Percentiles rank a stretch among this genome's conserved stretches.
Conservation (phyloP, 768 basidiomycete species). For the Tephrocybe rancida region DNA sequence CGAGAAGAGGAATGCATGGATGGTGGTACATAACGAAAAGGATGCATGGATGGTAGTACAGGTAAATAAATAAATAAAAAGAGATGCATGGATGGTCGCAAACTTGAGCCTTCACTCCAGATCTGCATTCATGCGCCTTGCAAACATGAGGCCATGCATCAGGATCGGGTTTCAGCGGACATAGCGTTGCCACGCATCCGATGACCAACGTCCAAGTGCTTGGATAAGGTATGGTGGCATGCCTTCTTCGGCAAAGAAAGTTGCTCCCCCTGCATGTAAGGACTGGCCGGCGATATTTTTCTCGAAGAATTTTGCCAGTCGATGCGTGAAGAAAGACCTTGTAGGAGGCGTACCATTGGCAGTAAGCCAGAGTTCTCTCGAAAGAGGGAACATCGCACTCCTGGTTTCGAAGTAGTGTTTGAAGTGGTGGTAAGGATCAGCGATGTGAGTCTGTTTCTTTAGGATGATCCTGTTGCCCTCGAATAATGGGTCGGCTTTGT, state of each 20-base stretch:
- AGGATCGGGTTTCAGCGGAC: conserved; percentile 24
- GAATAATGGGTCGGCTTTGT: conserved; percentile 24
- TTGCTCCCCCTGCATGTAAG: conserved; percentile 38
- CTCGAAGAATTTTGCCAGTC: conserved; percentile 9
- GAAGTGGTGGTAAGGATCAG: conserved; percentile 3
- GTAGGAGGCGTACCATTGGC: conserved; percentile 12
- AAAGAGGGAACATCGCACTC: conserved; percentile 1
- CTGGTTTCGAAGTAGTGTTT: background rate
- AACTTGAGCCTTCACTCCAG: background rate
- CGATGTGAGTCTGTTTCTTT: background rate
- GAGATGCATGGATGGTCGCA: too few species aligned
- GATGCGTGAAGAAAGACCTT: conserved; percentile 17
- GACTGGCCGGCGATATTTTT: conserved; percentile 35
- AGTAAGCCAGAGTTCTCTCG: conserved; percentile 16
- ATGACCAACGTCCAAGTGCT: conserved; percentile 35
- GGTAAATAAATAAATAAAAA: too few species aligned
- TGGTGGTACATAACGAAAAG: too few species aligned
- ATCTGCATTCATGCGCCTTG: background rate
- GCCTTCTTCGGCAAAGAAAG: conserved; percentile 28
- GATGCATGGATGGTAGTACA: too few species aligned
- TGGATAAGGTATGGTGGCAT: conserved; percentile 30
- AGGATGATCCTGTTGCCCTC: conserved; percentile 21
- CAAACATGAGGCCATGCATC: conserved; percentile 7
- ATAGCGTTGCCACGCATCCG: conserved; percentile 25
- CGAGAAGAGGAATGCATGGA: too few species aligned